Percentiles rank a stretch among this genome's conserved stretches.
phyloP scores from a whole-genome alignment of 768 basidiomycete species.

The Podaxis mareebaensis region DNA sequence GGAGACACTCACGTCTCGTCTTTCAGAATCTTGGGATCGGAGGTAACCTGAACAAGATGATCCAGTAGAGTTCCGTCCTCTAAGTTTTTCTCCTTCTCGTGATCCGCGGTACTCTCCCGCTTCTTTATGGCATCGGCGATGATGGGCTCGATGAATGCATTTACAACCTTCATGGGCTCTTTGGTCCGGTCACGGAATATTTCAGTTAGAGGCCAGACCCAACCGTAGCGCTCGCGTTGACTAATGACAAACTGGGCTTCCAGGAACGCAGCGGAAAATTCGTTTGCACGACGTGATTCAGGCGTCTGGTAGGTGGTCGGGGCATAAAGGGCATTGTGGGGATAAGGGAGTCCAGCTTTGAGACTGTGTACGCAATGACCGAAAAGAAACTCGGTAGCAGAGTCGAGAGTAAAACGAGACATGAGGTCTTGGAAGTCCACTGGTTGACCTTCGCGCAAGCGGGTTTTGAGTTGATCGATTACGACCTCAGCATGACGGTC shows the following conservation, averaged over 20 bases:
- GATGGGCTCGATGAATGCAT: conserved; percentile 53
- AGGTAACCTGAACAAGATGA: conserved; percentile 51
- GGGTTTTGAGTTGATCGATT: conserved; percentile 44
- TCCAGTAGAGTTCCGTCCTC: conserved; percentile 54
- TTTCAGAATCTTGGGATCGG: conserved; percentile 46
- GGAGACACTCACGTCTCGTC: conserved; percentile 41
- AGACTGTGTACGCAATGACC: conserved; percentile 58
- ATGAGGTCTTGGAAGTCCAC: conserved; percentile 69
- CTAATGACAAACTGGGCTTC: conserved; percentile 46
- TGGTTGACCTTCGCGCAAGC: conserved; percentile 49
- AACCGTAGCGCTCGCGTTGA: conserved; percentile 42
- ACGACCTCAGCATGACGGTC: conserved; percentile 51
- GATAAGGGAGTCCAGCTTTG: conserved; percentile 51
- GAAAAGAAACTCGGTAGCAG: conserved; percentile 67
- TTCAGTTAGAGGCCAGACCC: conserved; percentile 57
- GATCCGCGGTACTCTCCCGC: conserved; percentile 25
- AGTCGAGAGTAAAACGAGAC: conserved; percentile 65
- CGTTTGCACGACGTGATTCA: conserved; percentile 34
- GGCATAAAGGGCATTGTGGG: conserved; percentile 36
- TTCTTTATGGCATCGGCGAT: conserved; percentile 50
- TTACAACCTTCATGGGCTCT: conserved; percentile 52
- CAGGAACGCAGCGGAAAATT: conserved; percentile 50
- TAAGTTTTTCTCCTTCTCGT: conserved; percentile 27
- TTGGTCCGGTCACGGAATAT: conserved; percentile 46
- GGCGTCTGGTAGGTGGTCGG: conserved; percentile 24